Evolutionary conservation across 106 monocot species (phyloP), one percentile per base, ranked within the genome.

Genomic region (Dendrobium nobile): DNA sequence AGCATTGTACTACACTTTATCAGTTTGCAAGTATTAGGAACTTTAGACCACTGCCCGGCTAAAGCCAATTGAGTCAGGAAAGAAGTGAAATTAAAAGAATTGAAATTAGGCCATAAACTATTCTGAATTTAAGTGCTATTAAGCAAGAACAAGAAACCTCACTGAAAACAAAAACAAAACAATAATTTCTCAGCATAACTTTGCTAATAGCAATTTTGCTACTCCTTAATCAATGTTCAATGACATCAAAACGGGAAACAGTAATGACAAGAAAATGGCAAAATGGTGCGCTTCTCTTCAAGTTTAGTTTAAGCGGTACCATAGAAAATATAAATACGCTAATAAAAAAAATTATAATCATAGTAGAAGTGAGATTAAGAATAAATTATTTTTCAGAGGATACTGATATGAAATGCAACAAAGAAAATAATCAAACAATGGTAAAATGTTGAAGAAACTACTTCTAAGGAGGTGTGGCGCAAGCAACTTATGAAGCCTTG

Each of bases 401-500:
- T 11, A 74, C 44, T 4, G 44, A 41, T 1, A 41, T 27, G 73
- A 82, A 79, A 67, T 37, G 54, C 9, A 48, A 54, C 17, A 67
- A 70, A 0, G 48, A 56, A 58, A 27, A 24, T 13, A 67, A 67
- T 67, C 27, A 68, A 42, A 19, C 11, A 41, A 16, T 3, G 43
- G 8, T 40, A 78, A 82, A 28, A 70, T 41, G 81, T 16, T 26
- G 11, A 9, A 51, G 79, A 84, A 27, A 26, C 82, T 93, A 99
- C 99, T 91, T 87, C 99, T 87, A 70, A 99, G 93, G 83, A 99
- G 91, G 58, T 99, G 99, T 44, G 99, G 95, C 18, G 90, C 89
- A 45, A 99, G 91, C 95, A 99, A 88, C 87, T 88, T 93, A 54
- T 99, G 99, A 83, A 99, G 99, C 88, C 95, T 99, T 9, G 85